Base-by-base conservation (phyloP, 2,329 filamentous ascomycete genomes). In the Paecilomyces fulvus region DNA sequence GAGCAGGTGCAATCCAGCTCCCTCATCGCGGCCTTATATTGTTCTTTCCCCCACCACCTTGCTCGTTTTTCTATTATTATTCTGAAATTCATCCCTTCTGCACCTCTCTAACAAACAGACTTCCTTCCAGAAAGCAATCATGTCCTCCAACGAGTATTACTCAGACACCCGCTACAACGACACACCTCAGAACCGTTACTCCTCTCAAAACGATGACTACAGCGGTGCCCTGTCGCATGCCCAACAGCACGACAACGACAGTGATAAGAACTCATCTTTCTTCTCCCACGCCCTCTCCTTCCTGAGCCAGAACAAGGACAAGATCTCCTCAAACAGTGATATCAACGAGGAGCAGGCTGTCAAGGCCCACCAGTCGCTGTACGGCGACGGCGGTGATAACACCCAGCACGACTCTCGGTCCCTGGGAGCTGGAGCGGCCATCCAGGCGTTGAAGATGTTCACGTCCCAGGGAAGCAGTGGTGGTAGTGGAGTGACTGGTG, bases 361-460 rank as follows among this genome's bases (percentile, higher is more conserved):
- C 21, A 78, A 82, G 63, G 83, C 88, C 62, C 90, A 96, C 76
- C 81, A 91, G 75, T 80, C 87, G 58, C 83, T 87, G 66, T 95
- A 91, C 68, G 82, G 80, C 31, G 72, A 72, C 53, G 75, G 78
- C 17, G 73, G 78, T 55, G 72, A 74, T 60, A 71, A 74, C 63
- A 66, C 78, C 63, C 60, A 79, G 73, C 67, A 84, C 83, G 72
- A 71, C 57, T 69, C 70, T 3, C 63, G 66, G 7, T 69, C 71
- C 4, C 58, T 79, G 6, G 76, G 76, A 9, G 70, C 72, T 0
- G 76, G 75, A 0, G 76, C 76, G 3, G 76, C 76, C 0, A 67
- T 78, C 70, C 72, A 78, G 89, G 92, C 66, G 75, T 79, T 64
- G 86, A 92, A 54, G 89, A 89, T 58, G 90, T 95, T 95, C 73